These are phyloP conservation scores for Eutypella sp. DNA, from an alignment of 2,329 filamentous ascomycete species.

Conservation along the genomic window DNA sequence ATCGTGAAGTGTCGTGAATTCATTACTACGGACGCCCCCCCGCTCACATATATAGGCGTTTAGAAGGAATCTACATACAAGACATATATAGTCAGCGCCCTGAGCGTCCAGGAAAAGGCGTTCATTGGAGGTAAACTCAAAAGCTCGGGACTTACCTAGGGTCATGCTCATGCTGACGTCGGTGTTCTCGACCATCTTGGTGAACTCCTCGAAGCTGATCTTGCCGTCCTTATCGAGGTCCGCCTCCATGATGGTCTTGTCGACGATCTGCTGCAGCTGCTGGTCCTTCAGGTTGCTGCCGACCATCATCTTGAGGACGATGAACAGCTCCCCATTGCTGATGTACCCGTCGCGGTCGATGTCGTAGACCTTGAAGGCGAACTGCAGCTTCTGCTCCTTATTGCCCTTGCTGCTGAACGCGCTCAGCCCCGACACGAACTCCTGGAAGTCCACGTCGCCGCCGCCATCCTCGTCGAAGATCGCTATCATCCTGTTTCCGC, in stretches of 20 bases:
- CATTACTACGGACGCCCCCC: constrained; percentile 17
- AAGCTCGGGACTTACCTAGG: constrained; percentile 58
- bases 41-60: constrained; percentile 15
- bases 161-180: constrained; percentile 73
- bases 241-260: constrained; percentile 99
- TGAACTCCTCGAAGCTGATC: constrained; percentile 99
- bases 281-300: constrained; percentile 98
- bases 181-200: constrained; percentile 97
- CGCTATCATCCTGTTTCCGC: constrained; percentile 87
- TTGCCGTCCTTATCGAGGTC: constrained; percentile 94
- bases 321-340: constrained; percentile 97
- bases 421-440: constrained; percentile 91
- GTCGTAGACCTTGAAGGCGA: constrained; percentile 99
- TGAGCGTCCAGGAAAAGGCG: no score
- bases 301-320: constrained; percentile 99
- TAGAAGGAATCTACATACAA: constrained; percentile 27
- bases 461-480: constrained; percentile 99
- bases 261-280: constrained; percentile 97
- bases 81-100: no score
- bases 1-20: constrained; percentile 15
- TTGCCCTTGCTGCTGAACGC: constrained; percentile 98
- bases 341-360: constrained; percentile 98
- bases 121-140: no score
- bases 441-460: constrained; percentile 96
- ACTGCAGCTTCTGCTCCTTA: constrained; percentile 96